Conservation (phyloP, 2,329 filamentous ascomycete genomes). For the Tympanopsis confertula region DNA sequence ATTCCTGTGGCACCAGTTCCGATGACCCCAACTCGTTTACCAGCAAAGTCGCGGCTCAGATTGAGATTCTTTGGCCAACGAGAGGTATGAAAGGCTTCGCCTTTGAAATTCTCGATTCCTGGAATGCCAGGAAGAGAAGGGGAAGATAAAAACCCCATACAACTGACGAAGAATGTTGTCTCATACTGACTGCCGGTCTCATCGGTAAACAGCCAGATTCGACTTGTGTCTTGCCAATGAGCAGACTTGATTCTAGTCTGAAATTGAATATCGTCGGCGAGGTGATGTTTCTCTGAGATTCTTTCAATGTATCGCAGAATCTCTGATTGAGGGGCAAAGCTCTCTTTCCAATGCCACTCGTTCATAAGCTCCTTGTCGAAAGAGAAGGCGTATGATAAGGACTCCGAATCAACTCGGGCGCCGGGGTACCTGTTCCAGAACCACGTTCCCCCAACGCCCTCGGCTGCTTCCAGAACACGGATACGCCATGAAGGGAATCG, state of each 20-base stretch:
- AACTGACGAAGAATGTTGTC: conserved; percentile 12
- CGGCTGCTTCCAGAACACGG: conserved; percentile 25
- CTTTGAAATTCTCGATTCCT: conserved; percentile 14
- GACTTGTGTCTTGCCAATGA: conserved; percentile 10
- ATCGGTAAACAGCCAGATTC: conserved; percentile 15
- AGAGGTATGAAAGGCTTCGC: conserved; percentile 13
- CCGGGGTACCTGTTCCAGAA: conserved; percentile 32
- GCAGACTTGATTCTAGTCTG: conserved; percentile 15
- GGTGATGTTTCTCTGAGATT: conserved; percentile 20
- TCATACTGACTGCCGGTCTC: conserved; percentile 9
- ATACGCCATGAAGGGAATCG: conserved; percentile 20
- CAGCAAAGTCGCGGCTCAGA: conserved; percentile 7
- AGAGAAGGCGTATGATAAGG: conserved; percentile 29
- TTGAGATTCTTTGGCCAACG: conserved; percentile 9
- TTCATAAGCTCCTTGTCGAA: conserved; percentile 26
- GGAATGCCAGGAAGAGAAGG: conserved; percentile 19
- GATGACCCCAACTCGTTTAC: conserved; percentile 15
- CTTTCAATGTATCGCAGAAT: conserved; percentile 24
- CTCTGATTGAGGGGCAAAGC: conserved; percentile 19
- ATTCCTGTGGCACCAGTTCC: conserved; percentile 16
- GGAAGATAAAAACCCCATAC: conserved; percentile 15
- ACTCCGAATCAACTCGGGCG: conserved; percentile 32
- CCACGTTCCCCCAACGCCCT: conserved; percentile 32
- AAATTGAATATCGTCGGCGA: conserved; percentile 18
- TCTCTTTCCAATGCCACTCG: conserved; percentile 26